Evolutionary conservation across 352 stramenopile species (phyloP).

Genomic region (Phytophthora macrochlamydospora): DNA sequence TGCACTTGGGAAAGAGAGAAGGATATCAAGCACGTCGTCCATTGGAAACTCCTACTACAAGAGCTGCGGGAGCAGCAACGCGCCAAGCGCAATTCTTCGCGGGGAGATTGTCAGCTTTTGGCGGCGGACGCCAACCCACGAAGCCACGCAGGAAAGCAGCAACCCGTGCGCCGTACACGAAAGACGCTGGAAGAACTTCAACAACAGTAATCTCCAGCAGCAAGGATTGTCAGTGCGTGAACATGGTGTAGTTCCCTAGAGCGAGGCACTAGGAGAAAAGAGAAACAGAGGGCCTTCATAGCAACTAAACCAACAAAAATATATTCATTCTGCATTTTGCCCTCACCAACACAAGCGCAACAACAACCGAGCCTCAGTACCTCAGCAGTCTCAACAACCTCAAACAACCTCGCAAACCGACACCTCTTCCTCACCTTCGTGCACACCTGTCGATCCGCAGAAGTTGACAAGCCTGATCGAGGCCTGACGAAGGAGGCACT

Average conservation of each 20-base stretch:
- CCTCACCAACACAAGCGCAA: neutral
- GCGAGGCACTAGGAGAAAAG: neutral
- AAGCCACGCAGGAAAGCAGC: too few relatives aligned
- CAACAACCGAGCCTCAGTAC: neutral
- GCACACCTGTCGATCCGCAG: neutral
- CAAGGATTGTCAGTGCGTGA: neutral
- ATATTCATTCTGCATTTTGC: constrained; percentile 9
- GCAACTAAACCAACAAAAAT: neutral
- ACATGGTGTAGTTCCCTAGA: neutral
- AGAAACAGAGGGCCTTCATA: neutral
- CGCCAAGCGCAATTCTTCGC: neutral
- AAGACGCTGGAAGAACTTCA: too few relatives aligned
- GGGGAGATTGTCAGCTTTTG: neutral
- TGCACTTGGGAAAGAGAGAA: neutral
- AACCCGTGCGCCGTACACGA: too few relatives aligned
- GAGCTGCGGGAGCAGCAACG: neutral
- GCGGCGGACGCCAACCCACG: too few relatives aligned
- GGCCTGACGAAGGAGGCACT: too few relatives aligned
- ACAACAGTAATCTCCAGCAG: too few relatives aligned
- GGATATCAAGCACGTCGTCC: neutral
- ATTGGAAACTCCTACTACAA: constrained; percentile 1
- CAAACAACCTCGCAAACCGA: neutral
- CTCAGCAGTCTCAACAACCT: neutral
- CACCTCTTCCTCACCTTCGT: neutral
- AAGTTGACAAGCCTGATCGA: neutral